Conservation (phyloP, 129 eudicot species). For the Ambrosia trifida region DNA sequence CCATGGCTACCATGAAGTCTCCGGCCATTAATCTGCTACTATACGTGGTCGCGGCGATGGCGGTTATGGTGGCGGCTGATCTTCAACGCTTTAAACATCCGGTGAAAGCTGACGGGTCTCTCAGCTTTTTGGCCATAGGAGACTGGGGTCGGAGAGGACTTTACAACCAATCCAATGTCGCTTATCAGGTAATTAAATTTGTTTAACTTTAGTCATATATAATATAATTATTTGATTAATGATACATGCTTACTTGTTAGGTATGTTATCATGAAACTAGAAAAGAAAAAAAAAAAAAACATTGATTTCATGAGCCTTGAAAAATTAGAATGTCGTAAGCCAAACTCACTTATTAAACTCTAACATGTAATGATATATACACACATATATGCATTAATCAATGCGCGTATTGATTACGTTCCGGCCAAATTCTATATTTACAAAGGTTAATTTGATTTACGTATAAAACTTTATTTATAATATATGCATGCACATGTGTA, state of each 20-base stretch:
- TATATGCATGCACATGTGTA: no score
- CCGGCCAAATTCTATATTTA: no score
- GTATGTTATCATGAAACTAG: not conserved
- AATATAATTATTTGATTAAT: not conserved
- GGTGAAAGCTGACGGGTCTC: slow-evolving; percentile 46
- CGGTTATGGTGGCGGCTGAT: slow-evolving; percentile 30
- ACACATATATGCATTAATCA: not conserved
- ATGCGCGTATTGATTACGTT: no score
- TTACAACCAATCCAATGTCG: slow-evolving; percentile 65
- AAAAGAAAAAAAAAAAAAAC: not conserved
- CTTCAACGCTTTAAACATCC: slow-evolving; percentile 49
- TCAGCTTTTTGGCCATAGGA: slow-evolving; percentile 63
- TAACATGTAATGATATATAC: no score
- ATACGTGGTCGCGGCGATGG: not conserved
- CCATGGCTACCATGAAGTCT: slow-evolving; percentile 21
- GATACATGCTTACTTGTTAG: not conserved
- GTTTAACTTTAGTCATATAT: not conserved
- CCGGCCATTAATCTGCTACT: slow-evolving; percentile 4
- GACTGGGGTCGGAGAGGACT: slow-evolving; percentile 78
- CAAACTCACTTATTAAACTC: not conserved
- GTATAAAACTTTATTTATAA: no score
- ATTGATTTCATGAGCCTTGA: not conserved
- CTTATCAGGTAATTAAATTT: slow-evolving; percentile 50
- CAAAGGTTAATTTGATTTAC: no score
- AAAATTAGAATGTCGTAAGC: slow-evolving; percentile 1